Base-by-base conservation (phyloP, 2,329 filamentous ascomycete genomes). In the Chalara sp. region DNA sequence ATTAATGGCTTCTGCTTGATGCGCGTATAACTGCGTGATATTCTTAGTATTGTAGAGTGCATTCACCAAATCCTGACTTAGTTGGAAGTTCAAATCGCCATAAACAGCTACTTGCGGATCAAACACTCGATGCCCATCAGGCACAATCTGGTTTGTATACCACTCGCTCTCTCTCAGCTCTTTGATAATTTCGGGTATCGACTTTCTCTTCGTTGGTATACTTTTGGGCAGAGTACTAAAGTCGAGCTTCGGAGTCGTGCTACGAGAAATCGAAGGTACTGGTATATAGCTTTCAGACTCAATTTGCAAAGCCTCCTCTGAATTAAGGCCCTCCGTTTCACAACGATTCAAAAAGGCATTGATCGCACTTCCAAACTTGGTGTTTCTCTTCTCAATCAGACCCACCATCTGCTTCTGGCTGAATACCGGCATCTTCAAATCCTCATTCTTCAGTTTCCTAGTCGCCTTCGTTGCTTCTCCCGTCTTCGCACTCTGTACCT, bases 1-100 rank as follows among this genome's bases (percentile, higher is more conserved):
- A 63, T 99, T 99, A 60, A 99, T 89, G 0, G 93, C 93, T 69
- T 95, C 88, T 0, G 91, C 83, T 68, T 99, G 93, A 66, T 99
- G 93, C 1, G 88, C 83, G 63, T 95, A 99, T 37, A 99, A 79
- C 52, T 86, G 79, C 0, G 84, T 88, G 52, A 99, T 97, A 3
- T 84, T 84, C 59, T 86, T 88, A 6, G 89, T 87, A 59, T 97
- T 97, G 71, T 95, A 99, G 1, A 99, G 70, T 1, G 93, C 92
- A 66, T 99, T 96, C n/a, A 99, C 91, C 46, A 99, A 72, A 56
- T 87, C 80, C 65, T 99, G 93, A 48, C 90, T 96, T 6, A 99
- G 76, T 13, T 86, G 73, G 63, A 97, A 99, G 31, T 86, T 79
- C 46, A 99, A 75, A 41, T 95, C 86, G 1, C 89, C 91, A 61